Base-by-base conservation (phyloP, 2,329 filamentous ascomycete species). In the Pestalotiopsis sp. region DNA sequence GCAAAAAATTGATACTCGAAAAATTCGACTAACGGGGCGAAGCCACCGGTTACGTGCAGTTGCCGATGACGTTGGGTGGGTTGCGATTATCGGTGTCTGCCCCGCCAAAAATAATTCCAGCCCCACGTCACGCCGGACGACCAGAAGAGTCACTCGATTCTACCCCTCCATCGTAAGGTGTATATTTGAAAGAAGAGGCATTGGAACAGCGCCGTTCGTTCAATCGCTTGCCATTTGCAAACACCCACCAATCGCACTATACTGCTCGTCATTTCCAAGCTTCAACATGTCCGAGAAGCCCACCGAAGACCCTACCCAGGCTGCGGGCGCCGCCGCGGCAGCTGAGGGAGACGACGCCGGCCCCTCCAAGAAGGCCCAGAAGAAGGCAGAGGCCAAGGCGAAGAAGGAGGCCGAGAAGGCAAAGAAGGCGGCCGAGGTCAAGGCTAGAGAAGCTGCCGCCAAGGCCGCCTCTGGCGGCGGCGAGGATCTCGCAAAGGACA, bases 331-430 rank as follows among this genome's bases (percentile, higher is more conserved):
- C 69, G 70, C 72, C 65, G 70, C 72, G 64, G 68, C 73, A 60
- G 75, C 71, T 38, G 73, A 73, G 24, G 75, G 70, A 22, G 75
- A 74, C 64, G 70, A 68, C 61, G 68, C 71, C 44, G 68, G 69
- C 56, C 71, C 72, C 62, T 93, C 91, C 69, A 94, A 97, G 83
- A 94, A 91, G 81, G 93, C 90, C 17, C 82, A 91, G 71, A 97
- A 97, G 84, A 97, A 97, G 84, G 90, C 92, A 59, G 91, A 92
- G 74, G 87, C 87, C 70, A 97, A 97, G 83, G 93, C 94, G 35
- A 94, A 94, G 83, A 94, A 95, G 79, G 94, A 97, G 81, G 92
- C 92, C 13, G 86, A 89, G 77, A 97, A 97, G 81, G 92, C 92
- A 75, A 78, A 88, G 78, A 82, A 89, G 80, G 85, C 88, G 66